phyloP scores from a whole-genome alignment of 768 basidiomycete species.

The Hebeloma cylindrosporum region DNA sequence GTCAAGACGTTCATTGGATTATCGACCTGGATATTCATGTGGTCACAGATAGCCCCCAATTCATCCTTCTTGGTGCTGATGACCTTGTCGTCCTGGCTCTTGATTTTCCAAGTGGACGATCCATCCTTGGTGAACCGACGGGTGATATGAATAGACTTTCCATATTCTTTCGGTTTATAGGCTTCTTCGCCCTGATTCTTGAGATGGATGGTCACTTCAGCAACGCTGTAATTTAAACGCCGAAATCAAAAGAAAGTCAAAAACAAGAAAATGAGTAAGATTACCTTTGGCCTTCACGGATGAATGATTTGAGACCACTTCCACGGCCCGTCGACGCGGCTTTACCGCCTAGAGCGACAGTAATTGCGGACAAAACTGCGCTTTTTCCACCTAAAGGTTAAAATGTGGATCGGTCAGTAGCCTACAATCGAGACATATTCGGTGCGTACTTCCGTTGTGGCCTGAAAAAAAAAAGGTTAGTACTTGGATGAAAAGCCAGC shows the following conservation, averaged over 20 bases:
- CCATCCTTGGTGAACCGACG: conserved; percentile 81
- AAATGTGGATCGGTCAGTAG: neutral
- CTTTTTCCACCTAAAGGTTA: conserved; percentile 85
- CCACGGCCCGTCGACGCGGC: conserved; percentile 90
- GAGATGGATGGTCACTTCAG: conserved; percentile 78
- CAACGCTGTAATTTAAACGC: conserved; percentile 51
- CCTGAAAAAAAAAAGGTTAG: conserved; percentile 41
- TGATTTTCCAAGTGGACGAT: conserved; percentile 79
- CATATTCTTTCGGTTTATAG: conserved; percentile 81
- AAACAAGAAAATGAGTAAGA: neutral
- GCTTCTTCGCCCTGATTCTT: conserved; percentile 94
- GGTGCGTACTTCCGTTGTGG: conserved; percentile 82
- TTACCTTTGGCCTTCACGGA: conserved; percentile 80
- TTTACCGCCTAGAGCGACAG: conserved; percentile 92
- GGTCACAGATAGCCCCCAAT: conserved; percentile 84
- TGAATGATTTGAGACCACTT: conserved; percentile 78
- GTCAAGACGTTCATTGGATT: conserved; percentile 95
- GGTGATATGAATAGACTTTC: conserved; percentile 80
- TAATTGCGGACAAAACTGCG: conserved; percentile 89
- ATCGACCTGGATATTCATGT: conserved; percentile 96
- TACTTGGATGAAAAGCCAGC: neutral
- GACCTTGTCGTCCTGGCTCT: conserved; percentile 59
- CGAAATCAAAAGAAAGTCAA: neutral
- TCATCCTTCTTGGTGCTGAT: conserved; percentile 83
- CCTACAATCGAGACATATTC: neutral